phyloP scores from a whole-genome alignment of 2,329 filamentous ascomycete species.

The Teratosphaeriaceae sp. region DNA sequence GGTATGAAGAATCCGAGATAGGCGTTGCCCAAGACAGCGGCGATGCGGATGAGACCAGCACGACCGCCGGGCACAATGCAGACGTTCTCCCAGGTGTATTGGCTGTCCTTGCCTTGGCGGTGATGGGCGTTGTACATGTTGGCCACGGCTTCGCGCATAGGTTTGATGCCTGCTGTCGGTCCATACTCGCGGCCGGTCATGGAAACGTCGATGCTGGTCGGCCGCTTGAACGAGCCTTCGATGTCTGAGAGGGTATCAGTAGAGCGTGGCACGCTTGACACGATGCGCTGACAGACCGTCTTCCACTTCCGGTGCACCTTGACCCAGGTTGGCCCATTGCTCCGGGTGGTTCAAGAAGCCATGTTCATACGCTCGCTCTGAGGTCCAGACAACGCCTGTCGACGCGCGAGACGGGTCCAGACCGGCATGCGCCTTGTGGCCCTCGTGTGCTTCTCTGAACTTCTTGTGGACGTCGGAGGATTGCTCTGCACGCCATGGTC shows the following conservation, averaged over 20 bases:
- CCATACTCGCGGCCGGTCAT: conserved; percentile 79
- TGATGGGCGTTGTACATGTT: conserved; percentile 91
- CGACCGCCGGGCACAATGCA: conserved; percentile 91
- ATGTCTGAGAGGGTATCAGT: conserved; percentile 52
- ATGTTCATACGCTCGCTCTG: conserved; percentile 79
- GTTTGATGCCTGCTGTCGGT: conserved; percentile 89
- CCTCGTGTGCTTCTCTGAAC: conserved; percentile 84
- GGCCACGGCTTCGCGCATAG: conserved; percentile 80
- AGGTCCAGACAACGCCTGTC: conserved; percentile 92
- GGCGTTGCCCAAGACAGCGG: conserved; percentile 85
- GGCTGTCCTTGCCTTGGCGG: conserved; percentile 73
- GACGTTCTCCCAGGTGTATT: conserved; percentile 97
- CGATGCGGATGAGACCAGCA: conserved; percentile 89
- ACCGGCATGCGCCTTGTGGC: conserved; percentile 83
- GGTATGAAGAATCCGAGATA: conserved; percentile 67
- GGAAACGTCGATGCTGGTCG: conserved; percentile 69
- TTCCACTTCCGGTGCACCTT: conserved; percentile 90
- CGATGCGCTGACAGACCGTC: conserved; percentile 51
- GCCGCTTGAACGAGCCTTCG: conserved; percentile 77
- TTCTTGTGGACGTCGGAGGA: conserved; percentile 80
- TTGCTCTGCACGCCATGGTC: conserved; percentile 50
- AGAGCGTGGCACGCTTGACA: conserved; percentile 38
- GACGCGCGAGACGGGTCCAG: conserved; percentile 82
- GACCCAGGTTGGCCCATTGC: conserved; percentile 86
- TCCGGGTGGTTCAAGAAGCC: conserved; percentile 76